Evolutionary conservation across 352 stramenopile genomes (phyloP).

Genomic region (Phytophthora cryptogea): DNA sequence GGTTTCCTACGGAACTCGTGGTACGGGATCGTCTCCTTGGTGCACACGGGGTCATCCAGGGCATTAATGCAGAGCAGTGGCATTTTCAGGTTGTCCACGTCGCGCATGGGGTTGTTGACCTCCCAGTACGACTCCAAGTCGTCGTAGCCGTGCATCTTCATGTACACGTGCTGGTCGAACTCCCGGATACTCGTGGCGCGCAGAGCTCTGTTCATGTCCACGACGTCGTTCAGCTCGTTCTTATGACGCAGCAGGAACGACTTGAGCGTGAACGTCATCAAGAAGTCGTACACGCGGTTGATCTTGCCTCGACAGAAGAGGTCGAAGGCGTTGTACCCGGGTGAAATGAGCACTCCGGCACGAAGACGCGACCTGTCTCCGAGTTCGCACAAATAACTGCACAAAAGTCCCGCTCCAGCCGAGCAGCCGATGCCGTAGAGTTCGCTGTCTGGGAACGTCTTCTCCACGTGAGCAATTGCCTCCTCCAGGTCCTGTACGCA

Average conservation of each 20-base stretch:
- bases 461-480: conserved; percentile 58
- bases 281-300: conserved; percentile 71
- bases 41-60: conserved; percentile 78
- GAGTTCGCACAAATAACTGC: conserved; percentile 74
- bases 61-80: conserved; percentile 79
- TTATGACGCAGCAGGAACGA: conserved; percentile 62
- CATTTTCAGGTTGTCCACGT: conserved; percentile 53
- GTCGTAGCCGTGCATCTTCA: conserved; percentile 77
- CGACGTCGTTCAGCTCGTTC: conserved; percentile 40
- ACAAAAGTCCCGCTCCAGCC: conserved; percentile 67
- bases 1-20: conserved; percentile 55
- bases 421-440: conserved; percentile 79
- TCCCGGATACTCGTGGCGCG: conserved; percentile 59
- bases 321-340: conserved; percentile 75
- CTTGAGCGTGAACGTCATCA: conserved; percentile 82
- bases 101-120: conserved; percentile 79
- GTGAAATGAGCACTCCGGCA: conserved; percentile 72
- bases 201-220: conserved; percentile 56
- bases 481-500: conserved; percentile 60
- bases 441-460: conserved; percentile 44
- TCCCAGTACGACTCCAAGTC: conserved; percentile 71
- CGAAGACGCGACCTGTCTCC: conserved; percentile 53
- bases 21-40: conserved; percentile 74
- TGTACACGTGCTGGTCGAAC: conserved; percentile 82
- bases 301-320: conserved; percentile 75